Base-by-base conservation (phyloP, 495 filamentous ascomycete species). In the Mycothermus thermophilus region DNA sequence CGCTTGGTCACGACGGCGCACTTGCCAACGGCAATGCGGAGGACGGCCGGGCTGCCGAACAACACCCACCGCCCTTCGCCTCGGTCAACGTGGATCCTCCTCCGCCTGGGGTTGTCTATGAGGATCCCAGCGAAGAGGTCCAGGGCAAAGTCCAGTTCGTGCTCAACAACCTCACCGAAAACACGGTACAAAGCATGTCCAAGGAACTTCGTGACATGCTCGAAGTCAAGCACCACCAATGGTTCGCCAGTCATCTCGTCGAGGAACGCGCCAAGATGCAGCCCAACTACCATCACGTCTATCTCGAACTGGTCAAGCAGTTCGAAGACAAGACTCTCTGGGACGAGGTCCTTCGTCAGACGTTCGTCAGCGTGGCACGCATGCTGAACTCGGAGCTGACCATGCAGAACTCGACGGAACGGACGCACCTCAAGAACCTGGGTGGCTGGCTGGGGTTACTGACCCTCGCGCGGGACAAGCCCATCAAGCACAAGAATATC, bases 161-260 rank as follows among this genome's bases (percentile, higher is more conserved):
- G 21, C 62, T 99, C 38, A 99, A 99, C 64, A 99, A 99, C 46
- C 72, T 96, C 13, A 95, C 90, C 0, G 75, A 83, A 30, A 74
- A 78, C 14, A 96, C 94, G 35, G 67, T 96, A 8, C 76, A 81
- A 21, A 66, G 75, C 20, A 95, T 93, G 52, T 74, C 82, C 41
- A 64, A 64, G 25, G 84, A 90, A 35, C 68, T 99, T 13, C 77
- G 69, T 23, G 77, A 88, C 22, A 72, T 79, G 18, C 50, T 96
- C 32, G 71, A 83, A 27, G 74, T 81, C 34, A 71, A 76, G 37
- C 79, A 93, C 50, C 79, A 88, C 47, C 83, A 90, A 51, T 99
- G 90, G 90, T 96, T 99, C 46, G 90, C 90, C 7, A 73, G 72
- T 12, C 92, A 94, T 51, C 62, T 99, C n/a, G 90, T 99, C 8